Evolutionary conservation across 1,284 basidiomycete species (phyloP), one percentile per base, ranked within the genome.

Genomic region (Ustilago tritici): DNA sequence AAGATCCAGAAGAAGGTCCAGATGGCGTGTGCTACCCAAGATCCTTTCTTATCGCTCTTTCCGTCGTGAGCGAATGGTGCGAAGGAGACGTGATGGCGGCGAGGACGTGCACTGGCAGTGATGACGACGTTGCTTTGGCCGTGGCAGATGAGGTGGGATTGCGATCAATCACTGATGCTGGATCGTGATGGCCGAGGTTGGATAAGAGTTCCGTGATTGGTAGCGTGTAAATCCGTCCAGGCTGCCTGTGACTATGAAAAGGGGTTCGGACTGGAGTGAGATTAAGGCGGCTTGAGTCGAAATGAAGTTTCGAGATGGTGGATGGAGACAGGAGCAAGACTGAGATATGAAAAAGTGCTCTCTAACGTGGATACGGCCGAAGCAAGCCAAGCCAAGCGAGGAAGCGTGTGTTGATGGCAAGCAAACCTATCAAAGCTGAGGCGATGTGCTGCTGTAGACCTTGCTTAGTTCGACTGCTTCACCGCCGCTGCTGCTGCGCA

Each of bases 271-370:
- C n/a, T 49, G n/a, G 19, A 23, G 15, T 31, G 31, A 31, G 11
- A 31, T 28, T 4, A 6, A 50, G 12, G 28, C 23, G 49, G 49
- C 46, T 23, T 40, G 43, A 47, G 46, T 28, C 49, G 43, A 50
- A 14, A 50, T 50, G 49, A 50, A 12, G 31, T 50, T 36, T 53
- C 19, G 61, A 56, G 53, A 47, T 23, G 40, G 8, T 66, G 64
- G 36, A 46, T 54, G 40, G 52, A 52, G 36, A 40, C 10, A 31
- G 41, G 56, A n/a, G 47, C 36, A 11, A 28, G 32, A 38, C 35
- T 32, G 50, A 58, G 23, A 54, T 43, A 36, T 54, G 52, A 35
- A 54, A 35, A 54, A 9, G 35, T 34, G 14, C 6, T 19, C n/a
- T 54, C 52, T 32, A 52, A 50, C 14, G 47, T 31, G 7, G n/a